phyloP scores from a whole-genome alignment of 495 filamentous ascomycete species.

The Penicillium ucsense region DNA sequence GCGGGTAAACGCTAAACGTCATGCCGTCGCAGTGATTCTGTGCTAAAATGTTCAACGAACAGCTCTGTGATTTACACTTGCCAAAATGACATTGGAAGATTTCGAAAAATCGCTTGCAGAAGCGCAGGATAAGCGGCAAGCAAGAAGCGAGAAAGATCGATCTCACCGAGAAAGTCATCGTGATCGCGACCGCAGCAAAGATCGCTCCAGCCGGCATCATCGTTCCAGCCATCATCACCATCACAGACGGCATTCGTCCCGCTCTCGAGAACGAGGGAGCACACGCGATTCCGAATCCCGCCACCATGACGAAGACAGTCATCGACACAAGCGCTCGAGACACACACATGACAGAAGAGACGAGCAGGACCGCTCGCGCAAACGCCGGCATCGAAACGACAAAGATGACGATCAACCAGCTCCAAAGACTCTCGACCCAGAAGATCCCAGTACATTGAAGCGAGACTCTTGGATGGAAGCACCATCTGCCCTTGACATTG shows the following conservation, averaged over 20 bases:
- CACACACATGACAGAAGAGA: conserved; percentile 36
- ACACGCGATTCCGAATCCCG: conserved; percentile 25
- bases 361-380: conserved; percentile 26
- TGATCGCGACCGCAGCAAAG: conserved; percentile 27
- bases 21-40: conserved; percentile 17
- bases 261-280: conserved; percentile 28
- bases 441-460: conserved; percentile 34
- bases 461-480: conserved; percentile 94
- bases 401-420: conserved; percentile 14
- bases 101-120: conserved; percentile 43
- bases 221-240: conserved; percentile 30
- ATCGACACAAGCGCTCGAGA: conserved; percentile 47
- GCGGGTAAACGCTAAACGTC: conserved; percentile 23
- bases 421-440: conserved; percentile 19
- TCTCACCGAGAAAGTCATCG: conserved; percentile 30
- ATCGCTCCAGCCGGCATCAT: conserved; percentile 28
- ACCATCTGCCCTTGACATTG: conserved; percentile 69
- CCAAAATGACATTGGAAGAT: conserved; percentile 43
- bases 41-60: conserved; percentile 1
- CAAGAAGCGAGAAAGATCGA: conserved; percentile 27
- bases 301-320: conserved; percentile 33
- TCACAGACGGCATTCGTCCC: conserved; percentile 37
- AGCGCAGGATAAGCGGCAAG: conserved; percentile 25
- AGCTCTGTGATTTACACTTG: neutral
- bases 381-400: conserved; percentile 26